phyloP scores from a whole-genome alignment of 371 early-diverging fungal species.

The Amoeboaphelidium protococcarum region DNA sequence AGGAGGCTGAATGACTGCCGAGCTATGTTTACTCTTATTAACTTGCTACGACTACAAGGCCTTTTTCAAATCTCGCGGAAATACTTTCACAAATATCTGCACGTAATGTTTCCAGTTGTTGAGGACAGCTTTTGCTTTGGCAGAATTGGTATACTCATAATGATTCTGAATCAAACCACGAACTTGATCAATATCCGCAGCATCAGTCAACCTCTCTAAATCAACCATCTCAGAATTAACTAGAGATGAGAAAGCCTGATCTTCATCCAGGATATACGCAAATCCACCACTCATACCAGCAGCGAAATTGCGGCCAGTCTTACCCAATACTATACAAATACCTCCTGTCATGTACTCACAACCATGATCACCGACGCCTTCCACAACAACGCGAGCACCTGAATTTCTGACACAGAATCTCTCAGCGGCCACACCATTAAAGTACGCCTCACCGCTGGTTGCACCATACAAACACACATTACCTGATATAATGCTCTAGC shows the following conservation, averaged over 20 bases:
- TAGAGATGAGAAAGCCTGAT: no score
- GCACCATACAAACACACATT: constrained; percentile 94
- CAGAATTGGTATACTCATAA: constrained; percentile 53
- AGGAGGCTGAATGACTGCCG: no score
- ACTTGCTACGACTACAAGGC: constrained; percentile 42
- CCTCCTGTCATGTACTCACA: constrained; percentile 97
- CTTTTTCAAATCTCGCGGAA: constrained; percentile 69
- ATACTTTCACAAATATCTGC: constrained; percentile 67
- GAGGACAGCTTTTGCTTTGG: constrained; percentile 38
- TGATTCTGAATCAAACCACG: constrained; percentile 51
- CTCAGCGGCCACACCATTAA: constrained; percentile 84
- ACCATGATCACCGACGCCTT: constrained; percentile 92
- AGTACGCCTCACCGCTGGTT: constrained; percentile 64
- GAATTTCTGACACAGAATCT: constrained; percentile 92
- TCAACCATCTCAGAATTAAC: constrained; percentile 24
- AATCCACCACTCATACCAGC: constrained; percentile 81
- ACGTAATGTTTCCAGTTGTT: constrained; percentile 33
- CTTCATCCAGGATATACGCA: constrained; percentile 64
- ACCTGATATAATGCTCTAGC: constrained; percentile 73
- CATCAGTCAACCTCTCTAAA: constrained; percentile 14
- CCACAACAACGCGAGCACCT: constrained; percentile 77
- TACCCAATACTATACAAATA: constrained; percentile 49
- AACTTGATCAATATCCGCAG: constrained; percentile 43
- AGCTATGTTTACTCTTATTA: no score
- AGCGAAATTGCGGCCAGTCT: constrained; percentile 76